Evolutionary conservation across 2,329 filamentous ascomycete species (phyloP).

Genomic region (Fusarium buharicum): DNA sequence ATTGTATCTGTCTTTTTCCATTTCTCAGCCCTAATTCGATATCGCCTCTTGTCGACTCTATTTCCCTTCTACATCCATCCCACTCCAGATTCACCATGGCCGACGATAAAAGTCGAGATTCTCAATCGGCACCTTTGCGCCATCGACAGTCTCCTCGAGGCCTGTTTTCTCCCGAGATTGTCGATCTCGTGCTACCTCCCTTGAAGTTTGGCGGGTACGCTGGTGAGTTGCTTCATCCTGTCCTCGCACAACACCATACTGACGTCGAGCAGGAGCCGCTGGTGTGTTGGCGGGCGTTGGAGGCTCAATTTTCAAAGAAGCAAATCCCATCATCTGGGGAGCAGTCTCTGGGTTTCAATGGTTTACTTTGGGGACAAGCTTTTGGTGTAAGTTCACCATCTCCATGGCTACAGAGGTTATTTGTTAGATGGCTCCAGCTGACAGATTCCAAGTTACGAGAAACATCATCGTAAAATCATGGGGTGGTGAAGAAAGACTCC

Average conservation of each 20-base stretch:
- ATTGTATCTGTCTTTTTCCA: constrained; percentile 9
- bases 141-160: constrained; percentile 48
- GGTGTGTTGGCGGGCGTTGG: constrained; percentile 74
- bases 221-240: constrained; percentile 55
- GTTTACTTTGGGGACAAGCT: constrained; percentile 80
- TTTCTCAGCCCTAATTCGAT: background rate
- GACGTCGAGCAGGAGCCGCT: constrained; percentile 60
- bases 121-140: constrained; percentile 36
- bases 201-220: constrained; percentile 68
- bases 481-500: constrained; percentile 64
- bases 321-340: constrained; percentile 75
- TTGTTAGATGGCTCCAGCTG: constrained; percentile 4
- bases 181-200: constrained; percentile 60
- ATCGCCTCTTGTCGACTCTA: background rate
- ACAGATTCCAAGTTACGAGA: constrained; percentile 57
- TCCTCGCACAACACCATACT: constrained; percentile 21
- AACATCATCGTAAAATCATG: constrained; percentile 59
- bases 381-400: constrained; percentile 69
- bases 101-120: constrained; percentile 27
- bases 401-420: background rate
- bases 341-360: constrained; percentile 80
- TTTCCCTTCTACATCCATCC: background rate
- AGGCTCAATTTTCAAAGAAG: constrained; percentile 75
- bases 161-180: constrained; percentile 56
- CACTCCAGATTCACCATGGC: constrained; percentile 28